These are phyloP conservation scores for Botryotinia globosa DNA, from an alignment of 2,329 filamentous ascomycete genomes.

Conservation along the genomic window DNA sequence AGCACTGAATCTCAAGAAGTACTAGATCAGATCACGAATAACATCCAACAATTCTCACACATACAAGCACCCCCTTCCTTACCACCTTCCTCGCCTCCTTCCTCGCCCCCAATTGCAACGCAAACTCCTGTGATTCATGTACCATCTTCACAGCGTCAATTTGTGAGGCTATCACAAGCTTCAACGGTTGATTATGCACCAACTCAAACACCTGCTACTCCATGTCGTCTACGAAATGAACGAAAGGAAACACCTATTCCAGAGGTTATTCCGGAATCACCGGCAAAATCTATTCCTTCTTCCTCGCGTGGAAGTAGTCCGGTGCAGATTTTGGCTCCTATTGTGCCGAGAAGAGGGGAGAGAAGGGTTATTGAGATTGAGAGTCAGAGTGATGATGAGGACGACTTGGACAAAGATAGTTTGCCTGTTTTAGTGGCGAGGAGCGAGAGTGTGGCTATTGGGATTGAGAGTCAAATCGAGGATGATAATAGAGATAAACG, in stretches of 20 bases:
- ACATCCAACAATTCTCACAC: constrained; percentile 34
- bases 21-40: constrained; percentile 33
- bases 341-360: neutral
- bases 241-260: constrained; percentile 13
- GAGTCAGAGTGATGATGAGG: neutral
- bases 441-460: neutral
- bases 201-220: constrained; percentile 4
- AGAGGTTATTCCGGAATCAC: constrained; percentile 35
- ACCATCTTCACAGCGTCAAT: neutral
- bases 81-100: neutral
- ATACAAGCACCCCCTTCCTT: neutral
- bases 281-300: constrained; percentile 25
- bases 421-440: neutral
- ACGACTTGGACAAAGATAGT: neutral
- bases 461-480: neutral
- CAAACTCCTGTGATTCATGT: neutral
- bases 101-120: neutral
- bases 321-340: neutral
- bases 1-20: constrained; percentile 36
- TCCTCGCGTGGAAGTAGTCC: neutral
- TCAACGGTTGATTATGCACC: constrained; percentile 36
- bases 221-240: neutral
- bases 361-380: neutral
- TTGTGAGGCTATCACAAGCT: constrained; percentile 33
- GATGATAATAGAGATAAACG: neutral